Percentiles rank a stretch among this genome's conserved stretches.
phyloP scores from a whole-genome alignment of 805 yeast species.

The Myxozyma mucilagina region DNA sequence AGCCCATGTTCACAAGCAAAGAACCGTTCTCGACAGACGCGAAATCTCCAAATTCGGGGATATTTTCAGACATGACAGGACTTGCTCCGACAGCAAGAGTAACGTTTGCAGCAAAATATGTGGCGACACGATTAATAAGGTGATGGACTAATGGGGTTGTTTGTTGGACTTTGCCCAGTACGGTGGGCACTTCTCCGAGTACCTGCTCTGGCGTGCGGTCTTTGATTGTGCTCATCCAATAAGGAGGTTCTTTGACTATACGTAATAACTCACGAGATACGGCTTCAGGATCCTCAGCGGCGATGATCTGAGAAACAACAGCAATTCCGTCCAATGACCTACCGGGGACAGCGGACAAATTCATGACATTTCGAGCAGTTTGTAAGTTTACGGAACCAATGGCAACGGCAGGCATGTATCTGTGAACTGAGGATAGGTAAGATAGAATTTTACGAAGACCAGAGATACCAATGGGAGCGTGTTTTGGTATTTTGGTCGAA shows the following conservation, averaged over 20 bases:
- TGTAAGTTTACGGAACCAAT: slow-evolving; percentile 75
- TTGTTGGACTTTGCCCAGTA: slow-evolving; percentile 36
- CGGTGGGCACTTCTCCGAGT: slow-evolving; percentile 30
- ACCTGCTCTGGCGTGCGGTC: slow-evolving; percentile 16
- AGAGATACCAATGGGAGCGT: slow-evolving; percentile 64
- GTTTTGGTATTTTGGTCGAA: slow-evolving; percentile 61
- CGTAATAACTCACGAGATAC: slow-evolving; percentile 49
- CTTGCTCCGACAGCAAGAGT: slow-evolving; percentile 81
- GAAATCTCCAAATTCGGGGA: slow-evolving; percentile 66
- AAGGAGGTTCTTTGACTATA: slow-evolving; percentile 39
- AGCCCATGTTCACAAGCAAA: slow-evolving; percentile 74
- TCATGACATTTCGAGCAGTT: slow-evolving; percentile 61
- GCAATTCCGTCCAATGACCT: slow-evolving; percentile 75
- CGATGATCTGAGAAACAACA: slow-evolving; percentile 84
- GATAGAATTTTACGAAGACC: slow-evolving; percentile 59
- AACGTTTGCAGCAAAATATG: slow-evolving; percentile 83
- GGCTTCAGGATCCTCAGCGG: slow-evolving; percentile 52
- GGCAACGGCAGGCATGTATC: slow-evolving; percentile 58
- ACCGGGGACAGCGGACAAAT: slow-evolving; percentile 47
- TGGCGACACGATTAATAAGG: slow-evolving; percentile 85
- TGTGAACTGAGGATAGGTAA: slow-evolving; percentile 25
- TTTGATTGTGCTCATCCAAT: slow-evolving; percentile 24
- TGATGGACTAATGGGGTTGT: slow-evolving; percentile 74
- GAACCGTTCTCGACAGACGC: slow-evolving; percentile 56
- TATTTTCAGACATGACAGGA: slow-evolving; percentile 82